Conservation (phyloP, 805 yeast species). For the Yarrowia sp. region DNA sequence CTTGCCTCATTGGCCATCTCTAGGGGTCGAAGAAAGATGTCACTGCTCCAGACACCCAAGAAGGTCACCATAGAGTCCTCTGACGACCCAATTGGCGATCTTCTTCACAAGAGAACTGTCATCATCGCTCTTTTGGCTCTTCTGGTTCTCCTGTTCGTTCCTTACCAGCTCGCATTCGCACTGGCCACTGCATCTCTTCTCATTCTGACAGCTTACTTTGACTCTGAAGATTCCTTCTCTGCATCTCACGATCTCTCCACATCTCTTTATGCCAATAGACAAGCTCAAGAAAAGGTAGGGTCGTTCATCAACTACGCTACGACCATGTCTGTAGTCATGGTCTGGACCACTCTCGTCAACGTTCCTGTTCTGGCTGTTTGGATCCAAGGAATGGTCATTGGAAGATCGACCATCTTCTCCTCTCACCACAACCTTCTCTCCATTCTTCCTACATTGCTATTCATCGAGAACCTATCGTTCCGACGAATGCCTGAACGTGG, state of each 20-base stretch:
- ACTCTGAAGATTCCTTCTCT: conserved; percentile 29
- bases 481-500: conserved; percentile 54
- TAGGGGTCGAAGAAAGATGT: background rate
- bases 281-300: conserved; percentile 42
- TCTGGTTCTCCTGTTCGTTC: conserved; percentile 53
- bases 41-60: conserved; percentile 1
- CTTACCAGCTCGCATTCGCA: conserved; percentile 80
- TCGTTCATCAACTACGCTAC: conserved; percentile 63
- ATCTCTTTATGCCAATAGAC: conserved; percentile 39
- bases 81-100: conserved; percentile 10
- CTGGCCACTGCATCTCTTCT: conserved; percentile 66
- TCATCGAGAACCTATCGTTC: conserved; percentile 63
- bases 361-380: conserved; percentile 81
- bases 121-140: conserved; percentile 10
- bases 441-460: conserved; percentile 70
- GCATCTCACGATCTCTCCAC: conserved; percentile 9
- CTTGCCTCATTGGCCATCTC: background rate
- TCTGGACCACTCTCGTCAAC: conserved; percentile 81
- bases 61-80: conserved; percentile 9
- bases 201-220: conserved; percentile 54
- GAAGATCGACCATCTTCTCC: conserved; percentile 83
- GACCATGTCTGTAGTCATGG: conserved; percentile 69
- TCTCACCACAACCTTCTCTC: conserved; percentile 86
- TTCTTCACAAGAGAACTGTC: conserved; percentile 18
- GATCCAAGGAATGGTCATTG: conserved; percentile 75